Percentiles rank a stretch among this genome's conserved stretches.
Conservation (phyloP, 2,329 filamentous ascomycete genomes). For the Colletotrichum euphorbiae region DNA sequence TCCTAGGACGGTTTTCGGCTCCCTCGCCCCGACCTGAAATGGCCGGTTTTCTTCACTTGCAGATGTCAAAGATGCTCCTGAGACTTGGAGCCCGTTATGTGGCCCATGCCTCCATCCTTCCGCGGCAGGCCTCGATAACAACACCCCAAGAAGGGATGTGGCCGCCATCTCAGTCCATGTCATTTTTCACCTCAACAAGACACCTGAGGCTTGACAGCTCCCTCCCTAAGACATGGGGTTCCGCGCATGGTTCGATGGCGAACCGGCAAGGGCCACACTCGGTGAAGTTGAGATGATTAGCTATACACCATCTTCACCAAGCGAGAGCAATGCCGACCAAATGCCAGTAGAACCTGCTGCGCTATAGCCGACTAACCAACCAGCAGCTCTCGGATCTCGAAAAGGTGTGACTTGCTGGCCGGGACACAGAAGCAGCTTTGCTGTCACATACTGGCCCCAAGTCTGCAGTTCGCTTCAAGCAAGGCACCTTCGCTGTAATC, state of each 20-base stretch:
- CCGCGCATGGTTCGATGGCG: constrained; percentile 23
- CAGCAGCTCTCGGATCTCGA: constrained; percentile 8
- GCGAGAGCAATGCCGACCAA: constrained; percentile 35
- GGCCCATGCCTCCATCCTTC: neutral
- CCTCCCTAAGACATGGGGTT: constrained; percentile 8
- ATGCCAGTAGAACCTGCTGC: constrained; percentile 13
- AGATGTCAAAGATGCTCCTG: constrained; percentile 11
- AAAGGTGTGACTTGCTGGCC: constrained; percentile 19
- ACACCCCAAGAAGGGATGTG: neutral
- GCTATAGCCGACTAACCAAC: constrained; percentile 13
- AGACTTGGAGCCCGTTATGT: neutral
- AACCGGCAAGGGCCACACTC: constrained; percentile 25
- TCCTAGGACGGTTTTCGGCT: neutral
- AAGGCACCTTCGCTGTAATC: neutral
- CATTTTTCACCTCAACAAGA: neutral
- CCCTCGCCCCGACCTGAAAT: neutral
- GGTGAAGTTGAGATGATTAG: constrained; percentile 31
- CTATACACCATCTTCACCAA: constrained; percentile 31
- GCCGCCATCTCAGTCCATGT: neutral
- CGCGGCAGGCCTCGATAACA: too few relatives aligned
- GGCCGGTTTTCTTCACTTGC: constrained; percentile 6
- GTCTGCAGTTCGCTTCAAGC: constrained; percentile 27
- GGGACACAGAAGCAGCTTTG: constrained; percentile 14
- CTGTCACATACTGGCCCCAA: constrained; percentile 19
- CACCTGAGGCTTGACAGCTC: neutral